Evolutionary conservation across 306 rosid species (phyloP), one percentile per base, ranked within the genome.

Genomic region (Malus fusca): DNA sequence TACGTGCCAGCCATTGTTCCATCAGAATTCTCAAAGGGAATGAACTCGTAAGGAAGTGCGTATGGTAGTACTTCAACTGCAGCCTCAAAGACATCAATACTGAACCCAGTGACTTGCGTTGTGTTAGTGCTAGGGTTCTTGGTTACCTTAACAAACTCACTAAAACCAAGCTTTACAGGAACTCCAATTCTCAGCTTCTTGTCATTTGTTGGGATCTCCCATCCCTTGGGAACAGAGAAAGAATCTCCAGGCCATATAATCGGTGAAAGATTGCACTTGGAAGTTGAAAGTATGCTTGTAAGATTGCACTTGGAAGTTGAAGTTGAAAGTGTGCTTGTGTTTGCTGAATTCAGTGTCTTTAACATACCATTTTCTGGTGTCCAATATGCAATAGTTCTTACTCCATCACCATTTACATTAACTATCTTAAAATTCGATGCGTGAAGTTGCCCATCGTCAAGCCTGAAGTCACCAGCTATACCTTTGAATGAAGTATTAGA

Each of bases 211-310:
- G 81, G 83, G 63, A 69, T 35, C 48, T 80, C 85, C 89, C 88
- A 83, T 4, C 88, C 91, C 12, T 77, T 81, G 0, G 89, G 88
- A 14, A 13, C 53, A 22, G 68, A 31, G 17, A 3, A 11, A 1
- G 69, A 33, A 37, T 77, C 84, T 13, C 92, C 89, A 0, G 92
- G 85, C 88, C 92, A 88, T 3, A 78, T 75, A 4, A 84, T 68
- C 0, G 65, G 77, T 60, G 75, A 74, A 17, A 82, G 55, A 40
- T 72, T 33, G 9, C 19, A 52, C 22, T 71, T 69, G 2, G 66
- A 37, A 37, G 42, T 37, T 37, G 42, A 37, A 37, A 37, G 10
- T 37, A 37, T 6, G 42, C 35, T 31, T 31, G 35, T 31, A 17
- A 82, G 55, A 40, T 72, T 35, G 9, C 19, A 52, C 22, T 71